Base-by-base conservation (phyloP, 129 eudicot genomes). In the Pittosporum tobira region DNA sequence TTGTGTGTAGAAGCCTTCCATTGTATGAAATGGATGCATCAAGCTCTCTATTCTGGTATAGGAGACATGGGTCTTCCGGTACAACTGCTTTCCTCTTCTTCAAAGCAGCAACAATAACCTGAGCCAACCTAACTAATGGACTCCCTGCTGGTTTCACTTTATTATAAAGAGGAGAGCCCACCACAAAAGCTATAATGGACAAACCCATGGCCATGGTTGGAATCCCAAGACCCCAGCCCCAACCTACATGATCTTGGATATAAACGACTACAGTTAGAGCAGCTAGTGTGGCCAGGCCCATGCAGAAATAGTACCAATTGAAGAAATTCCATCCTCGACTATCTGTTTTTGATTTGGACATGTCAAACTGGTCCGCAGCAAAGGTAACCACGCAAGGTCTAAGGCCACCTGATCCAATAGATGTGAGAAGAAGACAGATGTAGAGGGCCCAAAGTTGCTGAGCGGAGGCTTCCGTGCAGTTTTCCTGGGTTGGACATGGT, bases 331-430 rank as follows among this genome's bases (percentile, higher is more conserved):
- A 88, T 16, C 74, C 70, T 21, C 62, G 59, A 2, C 82, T 65
- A 54, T 81, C 87, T 10, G 74, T 55, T 58, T 84, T 77, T 4
- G 77, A 52, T 24, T 81, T 85, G 61, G 69, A 51, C 98, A 90
- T 90, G 76, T 86, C 98, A 6, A 90, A 71, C 6, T 90, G 98
- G 40, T 90, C 95, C 2, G 98, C 98, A 1, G 98, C 98, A 46
- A 90, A 90, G 3, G 98, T 90, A 38, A 86, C 87, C 0, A 90
- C 94, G 30, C 88, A 82, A 13, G 98, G 98, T 65, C 95, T 69
- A 27, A 82, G 65, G 47, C 95, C 98, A 13, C 94, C 98, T 1
- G 84, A 74, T 3, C 98, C 98, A 0, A 90, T 9, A 29, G 94
- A 71, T 15, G 94, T 82, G 61, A 86, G 75, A 47, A 90, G 84